Percentiles rank a stretch among this genome's conserved stretches.
Conservation (phyloP, 371 early-diverging fungal genomes). For the Gilbertella persicaria region DNA sequence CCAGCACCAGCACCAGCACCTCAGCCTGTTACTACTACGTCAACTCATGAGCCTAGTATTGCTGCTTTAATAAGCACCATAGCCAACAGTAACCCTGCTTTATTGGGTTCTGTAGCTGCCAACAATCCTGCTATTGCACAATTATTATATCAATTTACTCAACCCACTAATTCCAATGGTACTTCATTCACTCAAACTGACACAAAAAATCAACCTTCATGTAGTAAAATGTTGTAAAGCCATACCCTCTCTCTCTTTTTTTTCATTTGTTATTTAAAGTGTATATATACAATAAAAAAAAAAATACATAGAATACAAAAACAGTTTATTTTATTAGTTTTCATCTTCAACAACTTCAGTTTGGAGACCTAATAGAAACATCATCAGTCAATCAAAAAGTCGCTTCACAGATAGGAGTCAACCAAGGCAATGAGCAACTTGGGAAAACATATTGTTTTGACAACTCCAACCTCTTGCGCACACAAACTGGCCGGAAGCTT, state of each 20-base stretch:
- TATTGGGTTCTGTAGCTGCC: not conserved
- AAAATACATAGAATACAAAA: not conserved
- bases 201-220: not conserved
- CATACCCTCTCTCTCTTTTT: too few relatives aligned
- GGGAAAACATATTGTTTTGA: slow-evolving; percentile 50
- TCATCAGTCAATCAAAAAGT: not conserved
- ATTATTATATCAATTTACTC: not conserved
- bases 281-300: not conserved
- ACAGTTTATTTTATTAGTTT: not conserved
- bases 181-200: not conserved
- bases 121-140: not conserved
- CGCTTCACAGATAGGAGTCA: slow-evolving; percentile 17
- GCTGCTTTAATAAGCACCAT: slow-evolving; percentile 28
- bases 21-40: not conserved
- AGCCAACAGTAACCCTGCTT: slow-evolving; percentile 22
- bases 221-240: too few relatives aligned
- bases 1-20: not conserved
- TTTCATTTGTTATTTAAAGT: too few relatives aligned
- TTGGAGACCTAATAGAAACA: slow-evolving; percentile 26
- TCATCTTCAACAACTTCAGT: slow-evolving; percentile 29
- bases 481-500: slow-evolving; percentile 9
- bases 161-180: too few relatives aligned
- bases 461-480: slow-evolving; percentile 21
- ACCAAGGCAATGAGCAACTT: slow-evolving; percentile 58
- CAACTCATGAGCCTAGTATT: slow-evolving; percentile 13